These are phyloP conservation scores for Arthroderma sp. DNA, from an alignment of 2,329 filamentous ascomycete genomes.

Conservation along the genomic window DNA sequence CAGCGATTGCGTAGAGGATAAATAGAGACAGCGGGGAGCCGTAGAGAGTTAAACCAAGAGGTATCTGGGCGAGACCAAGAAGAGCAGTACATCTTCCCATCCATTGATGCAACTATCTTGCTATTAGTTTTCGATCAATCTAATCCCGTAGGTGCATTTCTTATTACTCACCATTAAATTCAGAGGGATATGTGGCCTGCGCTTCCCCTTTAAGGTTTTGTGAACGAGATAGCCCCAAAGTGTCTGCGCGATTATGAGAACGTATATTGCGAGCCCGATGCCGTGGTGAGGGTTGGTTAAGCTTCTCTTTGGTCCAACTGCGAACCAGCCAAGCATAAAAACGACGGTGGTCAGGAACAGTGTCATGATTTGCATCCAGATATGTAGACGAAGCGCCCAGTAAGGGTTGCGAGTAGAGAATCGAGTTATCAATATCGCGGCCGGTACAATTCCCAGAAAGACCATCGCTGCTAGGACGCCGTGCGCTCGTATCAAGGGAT, in stretches of 20 bases:
- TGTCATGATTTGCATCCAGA: slow-evolving; percentile 50
- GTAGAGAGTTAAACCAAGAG: slow-evolving; percentile 79
- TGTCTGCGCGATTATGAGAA: slow-evolving; percentile 45
- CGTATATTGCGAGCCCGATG: slow-evolving; percentile 51
- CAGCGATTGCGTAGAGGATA: slow-evolving; percentile 71
- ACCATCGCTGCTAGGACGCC: slow-evolving; percentile 47
- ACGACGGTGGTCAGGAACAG: slow-evolving; percentile 49
- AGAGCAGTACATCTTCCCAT: slow-evolving; percentile 63
- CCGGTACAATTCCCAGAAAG: slow-evolving; percentile 47
- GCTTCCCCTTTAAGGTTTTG: slow-evolving; percentile 39
- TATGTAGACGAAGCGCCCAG: slow-evolving; percentile 46
- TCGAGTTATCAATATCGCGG: slow-evolving; percentile 46
- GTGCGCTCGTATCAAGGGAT: slow-evolving; percentile 45
- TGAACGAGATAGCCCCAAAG: slow-evolving; percentile 47
- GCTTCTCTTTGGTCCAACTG: slow-evolving; percentile 47
- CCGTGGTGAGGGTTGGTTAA: slow-evolving; percentile 55
- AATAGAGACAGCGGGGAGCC: slow-evolving; percentile 78
- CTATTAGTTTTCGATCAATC: slow-evolving; percentile 4
- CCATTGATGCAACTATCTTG: slow-evolving; percentile 70
- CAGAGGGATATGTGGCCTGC: slow-evolving; percentile 41
- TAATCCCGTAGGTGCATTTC: not conserved
- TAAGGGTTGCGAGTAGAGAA: slow-evolving; percentile 46
- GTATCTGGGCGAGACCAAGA: slow-evolving; percentile 73
- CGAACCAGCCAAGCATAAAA: slow-evolving; percentile 49
- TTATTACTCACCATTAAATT: slow-evolving; percentile 40